A percentile compares a stretch with the other conserved stretches of the same genome.
phyloP scores from a whole-genome alignment of 2,329 filamentous ascomycete genomes.

The Apiospora rasikravindrae region DNA sequence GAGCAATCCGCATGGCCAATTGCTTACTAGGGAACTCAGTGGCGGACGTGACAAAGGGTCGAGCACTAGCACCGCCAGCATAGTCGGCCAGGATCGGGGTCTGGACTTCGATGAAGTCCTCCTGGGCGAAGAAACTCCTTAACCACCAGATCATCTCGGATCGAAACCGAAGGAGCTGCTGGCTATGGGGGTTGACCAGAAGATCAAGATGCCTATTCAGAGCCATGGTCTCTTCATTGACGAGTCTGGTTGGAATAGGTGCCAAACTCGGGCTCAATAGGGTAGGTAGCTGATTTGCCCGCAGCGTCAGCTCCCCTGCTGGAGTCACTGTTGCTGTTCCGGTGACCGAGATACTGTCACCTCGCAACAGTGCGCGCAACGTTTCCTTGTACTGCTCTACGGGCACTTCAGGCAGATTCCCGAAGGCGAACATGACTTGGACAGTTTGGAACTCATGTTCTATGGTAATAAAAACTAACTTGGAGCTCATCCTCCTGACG shows the following conservation, averaged over 20 bases:
- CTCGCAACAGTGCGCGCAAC: slow-evolving; percentile 72
- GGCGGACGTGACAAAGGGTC: slow-evolving; percentile 81
- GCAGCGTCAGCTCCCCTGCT: slow-evolving; percentile 77
- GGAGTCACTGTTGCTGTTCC: slow-evolving; percentile 73
- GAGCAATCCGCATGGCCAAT: slow-evolving; percentile 84
- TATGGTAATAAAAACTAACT: slow-evolving; percentile 85
- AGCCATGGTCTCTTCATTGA: slow-evolving; percentile 73
- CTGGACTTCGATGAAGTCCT: slow-evolving; percentile 83
- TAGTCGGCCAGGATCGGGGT: slow-evolving; percentile 85
- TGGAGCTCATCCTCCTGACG: slow-evolving; percentile 58
- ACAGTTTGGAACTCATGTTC: slow-evolving; percentile 73
- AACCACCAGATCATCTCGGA: slow-evolving; percentile 76
- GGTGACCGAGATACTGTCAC: slow-evolving; percentile 72
- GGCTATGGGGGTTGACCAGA: slow-evolving; percentile 72
- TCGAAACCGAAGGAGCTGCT: slow-evolving; percentile 75
- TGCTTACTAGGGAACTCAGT: slow-evolving; percentile 75
- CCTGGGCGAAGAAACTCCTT: slow-evolving; percentile 72
- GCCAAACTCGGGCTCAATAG: slow-evolving; percentile 81
- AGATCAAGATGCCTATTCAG: slow-evolving; percentile 86
- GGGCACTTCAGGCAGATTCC: slow-evolving; percentile 48
- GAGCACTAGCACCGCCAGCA: slow-evolving; percentile 86
- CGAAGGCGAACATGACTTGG: slow-evolving; percentile 78
- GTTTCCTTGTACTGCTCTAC: slow-evolving; percentile 61
- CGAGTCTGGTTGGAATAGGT: slow-evolving; percentile 73
- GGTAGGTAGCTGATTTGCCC: slow-evolving; percentile 69